Base-by-base conservation (phyloP, 108 stramenopile genomes). In the Fragilaria radians region DNA sequence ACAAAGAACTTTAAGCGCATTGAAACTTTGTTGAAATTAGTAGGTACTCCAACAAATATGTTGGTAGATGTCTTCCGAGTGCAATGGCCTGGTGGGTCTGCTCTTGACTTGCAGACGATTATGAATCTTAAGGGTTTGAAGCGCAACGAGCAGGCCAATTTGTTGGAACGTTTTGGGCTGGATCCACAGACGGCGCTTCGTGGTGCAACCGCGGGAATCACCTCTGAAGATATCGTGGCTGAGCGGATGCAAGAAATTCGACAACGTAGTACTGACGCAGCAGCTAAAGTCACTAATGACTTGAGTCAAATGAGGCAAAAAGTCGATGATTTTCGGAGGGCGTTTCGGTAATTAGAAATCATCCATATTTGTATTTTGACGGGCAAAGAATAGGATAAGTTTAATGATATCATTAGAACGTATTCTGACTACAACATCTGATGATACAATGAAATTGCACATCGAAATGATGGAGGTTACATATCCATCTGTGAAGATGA, bases 21-120 rank as follows among this genome's bases (percentile, higher is more conserved):
- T 56, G 98, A 99, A 68, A 87, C 89, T 14, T 73, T 98, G 52
- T 86, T 99, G 23, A 99, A 98, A 72, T 83, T 99, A 48, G 89
- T 96, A 2, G 96, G 93, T 14, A 93, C 96, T 22, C 96, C 98
- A 5, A 66, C 61, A 14, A 42, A 7, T 11, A 42, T 42, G 36
- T 14, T 7, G 14, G 78, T 96, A 57, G 98, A 96, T 30, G 89
- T 95, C 32, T 92, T 94, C 72, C 76, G 76, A 36, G 82, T 79
- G 42, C 92, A 96, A 73, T 94, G 94, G 95, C 83, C 84, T 1
- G 79, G 83, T 49, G 89, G 93, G 19, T 66, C 86, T 50, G 86
- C 76, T 26, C 47, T 72, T 28, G 96, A 97, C 52, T 72, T 97
- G 4, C 83, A 88, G 61, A 71, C 65, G 5, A 86, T 97, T 29